Base-by-base conservation (phyloP, 2,329 filamentous ascomycete genomes). In the Thelonectria rubi region DNA sequence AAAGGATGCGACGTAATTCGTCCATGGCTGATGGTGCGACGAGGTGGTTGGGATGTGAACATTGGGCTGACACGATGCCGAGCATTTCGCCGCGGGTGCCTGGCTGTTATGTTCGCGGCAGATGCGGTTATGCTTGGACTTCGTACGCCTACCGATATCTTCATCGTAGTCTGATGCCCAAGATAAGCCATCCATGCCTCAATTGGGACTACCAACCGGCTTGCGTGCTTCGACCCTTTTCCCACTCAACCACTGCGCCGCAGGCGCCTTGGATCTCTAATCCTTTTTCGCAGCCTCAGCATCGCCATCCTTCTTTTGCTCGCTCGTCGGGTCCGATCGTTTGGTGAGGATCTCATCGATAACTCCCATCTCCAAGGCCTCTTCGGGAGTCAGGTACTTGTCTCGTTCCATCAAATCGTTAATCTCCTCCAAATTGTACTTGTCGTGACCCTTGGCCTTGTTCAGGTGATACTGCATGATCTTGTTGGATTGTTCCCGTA, bases 331-430 rank as follows among this genome's bases (percentile, higher is more conserved):
- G 18, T 80, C 80, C 21, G 80, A 80, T 70, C 92, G 84, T 79
- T 85, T 85, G 48, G 88, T 84, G 69, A 99, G 74, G 63, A 99
- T 94, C 79, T 94, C 89, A 76, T 99, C 95, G 64, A 99, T 88
- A 69, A 99, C 92, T 0, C 95, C 95, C 77, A 96, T 86, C 52
- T 96, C 92, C 71, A 93, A 82, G 9, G 95, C 95, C 80, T 99
- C 94, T 47, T 92, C 82, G 0, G 94, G 93, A 57, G 90, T 91
- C 84, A 99, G 86, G 71, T 97, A 98, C 73, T 95, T 95, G 77
- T 99, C 95, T 59, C 95, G 84, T 81, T 99, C 95, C 94, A 99
- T 98, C 76, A 97, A 86, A 75, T 90, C 92, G 77, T 95, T 94
- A 73, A 99, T 91, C 73, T 96, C 91, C 50, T 93, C 89, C 37